Base-by-base conservation (phyloP, 1,139 yeast species). In the Debaryomyces udenii region DNA sequence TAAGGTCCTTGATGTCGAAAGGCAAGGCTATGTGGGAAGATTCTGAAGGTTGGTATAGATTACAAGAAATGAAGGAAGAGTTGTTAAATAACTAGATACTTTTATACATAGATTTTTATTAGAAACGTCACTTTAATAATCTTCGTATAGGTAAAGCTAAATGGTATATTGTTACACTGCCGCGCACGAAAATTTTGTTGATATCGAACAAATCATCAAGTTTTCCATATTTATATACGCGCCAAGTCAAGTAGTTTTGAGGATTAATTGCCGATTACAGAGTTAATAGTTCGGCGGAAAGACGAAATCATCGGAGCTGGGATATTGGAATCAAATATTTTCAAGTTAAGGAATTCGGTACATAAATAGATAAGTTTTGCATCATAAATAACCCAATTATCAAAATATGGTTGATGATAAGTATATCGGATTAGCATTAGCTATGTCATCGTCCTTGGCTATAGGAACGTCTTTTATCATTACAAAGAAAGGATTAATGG, bases 391-490 rank as follows among this genome's bases (percentile, higher is more conserved):
- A 18, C 7, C 10, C 4, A 14, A 28, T 5, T 11, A 20, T 13
- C 27, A 9, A 16, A 43, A 28, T 13, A 69, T 62, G 61, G 75
- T 78, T 55, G 93, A 86, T 56, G 96, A 89, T 52, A 89, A 90
- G 60, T 89, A 88, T 59, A 86, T 89, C 45, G 97, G 97, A 29
- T 78, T 89, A 51, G 93, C 90, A 9, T 76, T 89, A 52, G 97
- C 97, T 46, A 82, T 89, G 66, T 80, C 90, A 47, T 84, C 94
- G 37, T 88, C 96, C 13, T 69, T 89, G 55, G 96, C 96, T 27
- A 90, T 89, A 44, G 97, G 96, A 26, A 83, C 91, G 3, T 86
- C 94, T 14, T 90, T 89, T 64, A 90, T 89, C 53, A 82, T 89
- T 61, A 89, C 97, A 31, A 89, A 89, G 61, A 85, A 86, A 60